phyloP scores from a whole-genome alignment of 2,329 filamentous ascomycete species.

The Chaetomiaceae sp. region DNA sequence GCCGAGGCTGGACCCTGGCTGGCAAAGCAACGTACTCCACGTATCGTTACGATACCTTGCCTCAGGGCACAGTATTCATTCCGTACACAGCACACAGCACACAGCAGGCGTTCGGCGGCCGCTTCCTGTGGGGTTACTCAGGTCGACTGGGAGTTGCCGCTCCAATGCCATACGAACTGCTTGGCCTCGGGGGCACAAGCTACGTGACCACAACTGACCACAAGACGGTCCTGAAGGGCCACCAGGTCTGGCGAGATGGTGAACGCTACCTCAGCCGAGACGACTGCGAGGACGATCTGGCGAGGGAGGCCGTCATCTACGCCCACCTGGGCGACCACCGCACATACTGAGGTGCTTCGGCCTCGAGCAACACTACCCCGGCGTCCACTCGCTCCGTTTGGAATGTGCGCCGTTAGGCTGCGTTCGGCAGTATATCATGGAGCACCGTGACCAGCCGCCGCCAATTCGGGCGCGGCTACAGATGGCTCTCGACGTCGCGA shows the following conservation, averaged over 20 bases:
- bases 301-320: conserved; percentile 1
- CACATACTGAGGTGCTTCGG: conserved; percentile 3
- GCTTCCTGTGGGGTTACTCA: too few species aligned
- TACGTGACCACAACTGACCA: conserved; percentile 2
- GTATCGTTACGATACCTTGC: too few species aligned
- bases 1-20: conserved; percentile 6
- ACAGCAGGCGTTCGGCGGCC: too few species aligned
- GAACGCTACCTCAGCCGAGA: background rate
- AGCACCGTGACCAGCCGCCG: background rate
- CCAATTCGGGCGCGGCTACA: background rate
- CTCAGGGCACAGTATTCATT: too few species aligned
- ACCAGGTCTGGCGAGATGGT: conserved; percentile 4
- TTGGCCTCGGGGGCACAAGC: background rate
- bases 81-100: too few species aligned
- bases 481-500: conserved; percentile 1
- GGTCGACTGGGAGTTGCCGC: too few species aligned
- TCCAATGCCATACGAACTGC: background rate
- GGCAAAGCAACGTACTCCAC: too few species aligned
- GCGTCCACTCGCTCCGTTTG: conserved; percentile 3
- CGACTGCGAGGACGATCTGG: conserved; percentile 2
- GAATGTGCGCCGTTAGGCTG: background rate
- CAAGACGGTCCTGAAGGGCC: conserved; percentile 7
- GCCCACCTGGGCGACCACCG: conserved; percentile 3
- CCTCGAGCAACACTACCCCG: background rate
- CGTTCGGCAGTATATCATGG: background rate